These are phyloP conservation scores for Herpetomonas tarakana DNA, from an alignment of 208 protist genomes.

Conservation along the genomic window DNA sequence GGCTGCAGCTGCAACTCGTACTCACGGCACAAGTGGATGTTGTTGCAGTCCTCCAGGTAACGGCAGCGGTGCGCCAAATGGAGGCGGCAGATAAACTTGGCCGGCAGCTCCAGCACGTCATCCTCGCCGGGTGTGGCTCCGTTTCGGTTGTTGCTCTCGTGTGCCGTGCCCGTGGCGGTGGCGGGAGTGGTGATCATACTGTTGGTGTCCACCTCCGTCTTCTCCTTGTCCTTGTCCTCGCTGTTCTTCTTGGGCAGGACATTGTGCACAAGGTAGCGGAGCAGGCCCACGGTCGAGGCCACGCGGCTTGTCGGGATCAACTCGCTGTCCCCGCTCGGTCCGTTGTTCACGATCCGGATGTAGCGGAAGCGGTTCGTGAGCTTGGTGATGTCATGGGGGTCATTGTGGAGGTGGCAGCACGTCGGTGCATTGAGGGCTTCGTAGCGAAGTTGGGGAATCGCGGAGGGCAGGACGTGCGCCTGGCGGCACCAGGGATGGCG, in stretches of 20 bases:
- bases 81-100: slow-evolving; percentile 84
- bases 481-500: slow-evolving; percentile 87
- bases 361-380: slow-evolving; percentile 65
- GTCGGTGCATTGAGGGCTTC: slow-evolving; percentile 84
- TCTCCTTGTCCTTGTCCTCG: slow-evolving; percentile 18
- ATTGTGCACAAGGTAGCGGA: slow-evolving; percentile 79
- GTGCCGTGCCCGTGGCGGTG: neutral
- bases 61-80: slow-evolving; percentile 86
- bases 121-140: slow-evolving; percentile 9
- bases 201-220: slow-evolving; percentile 10
- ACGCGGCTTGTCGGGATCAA: slow-evolving; percentile 73
- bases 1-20: slow-evolving; percentile 75
- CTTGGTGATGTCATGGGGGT: slow-evolving; percentile 72
- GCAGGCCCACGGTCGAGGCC: slow-evolving; percentile 79
- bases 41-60: slow-evolving; percentile 91
- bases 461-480: slow-evolving; percentile 70
- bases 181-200: slow-evolving; percentile 4
- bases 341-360: slow-evolving; percentile 66
- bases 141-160: neutral
- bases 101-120: slow-evolving; percentile 65
- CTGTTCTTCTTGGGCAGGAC: slow-evolving; percentile 27
- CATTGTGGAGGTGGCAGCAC: slow-evolving; percentile 77
- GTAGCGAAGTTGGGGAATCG: slow-evolving; percentile 76
- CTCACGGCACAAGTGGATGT: slow-evolving; percentile 90
- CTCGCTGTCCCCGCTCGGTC: slow-evolving; percentile 43